Base-by-base conservation (phyloP, 139 green algal species). In the Chlamydomonas applanata region DNA sequence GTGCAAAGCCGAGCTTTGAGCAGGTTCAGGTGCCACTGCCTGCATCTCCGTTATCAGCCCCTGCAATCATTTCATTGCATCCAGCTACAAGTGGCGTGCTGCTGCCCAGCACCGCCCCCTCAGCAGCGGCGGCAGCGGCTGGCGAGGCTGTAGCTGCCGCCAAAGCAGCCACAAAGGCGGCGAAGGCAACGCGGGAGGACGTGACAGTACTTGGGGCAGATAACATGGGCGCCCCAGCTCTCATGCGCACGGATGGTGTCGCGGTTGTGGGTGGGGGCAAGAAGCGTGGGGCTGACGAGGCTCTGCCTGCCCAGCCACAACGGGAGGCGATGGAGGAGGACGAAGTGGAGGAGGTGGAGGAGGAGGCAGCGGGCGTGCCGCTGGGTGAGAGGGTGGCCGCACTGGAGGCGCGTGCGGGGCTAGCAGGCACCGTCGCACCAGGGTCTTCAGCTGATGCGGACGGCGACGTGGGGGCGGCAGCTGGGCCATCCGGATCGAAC, bases 1-100 rank as follows among this genome's bases (percentile, higher is more conserved):
- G 69, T n/a, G 79, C 72, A 1, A 86, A 84, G 69, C 87, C 87
- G 0, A 29, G 40, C 14, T 87, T 92, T 60, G 73, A 89, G 73
- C 77, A 68, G 16, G 44, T 92, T 0, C 34, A 45, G 0, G 11
- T 90, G n/a, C 70, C 79, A 5, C 0, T 22, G 0, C 54, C 68
- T n/a, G 30, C 73, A 22, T 20, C 68, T 0, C 32, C 19, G 0
- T 49, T 71, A 35, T 34, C 30, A 11, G 60, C 24, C 2, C 45
- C 77, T 32, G 34, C 76, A 0, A 32, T 75, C 27, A 71, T 84
- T 11, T 57, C 69, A 2, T 32, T 84, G 40, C 53, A 62, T 1
- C 59, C 79, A 66, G 22, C 59, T 36, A 25, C 53, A 4, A 52
- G 69, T 46, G 79, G 73, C n/a, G 79, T 71, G 22, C 22, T 83